Conservation (phyloP, 2,329 filamentous ascomycete species). For the Periglandula ipomoeae region DNA sequence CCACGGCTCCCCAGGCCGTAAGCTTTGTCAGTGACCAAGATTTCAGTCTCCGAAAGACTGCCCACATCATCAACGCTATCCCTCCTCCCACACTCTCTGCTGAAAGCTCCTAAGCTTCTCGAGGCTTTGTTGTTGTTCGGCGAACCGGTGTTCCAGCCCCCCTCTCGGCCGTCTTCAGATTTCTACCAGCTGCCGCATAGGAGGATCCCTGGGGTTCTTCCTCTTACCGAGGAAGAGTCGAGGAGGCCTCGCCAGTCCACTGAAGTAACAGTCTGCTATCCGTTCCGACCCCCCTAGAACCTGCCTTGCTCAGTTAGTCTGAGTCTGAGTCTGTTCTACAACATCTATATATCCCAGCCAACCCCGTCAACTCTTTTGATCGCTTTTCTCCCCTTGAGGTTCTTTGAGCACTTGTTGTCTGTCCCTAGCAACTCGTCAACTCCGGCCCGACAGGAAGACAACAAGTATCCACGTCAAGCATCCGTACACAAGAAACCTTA, state of each 20-base stretch:
- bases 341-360: constrained; percentile 2
- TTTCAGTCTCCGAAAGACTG: constrained; percentile 56
- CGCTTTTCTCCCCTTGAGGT: not conserved
- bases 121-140: constrained; percentile 43
- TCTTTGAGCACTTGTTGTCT: constrained; percentile 5
- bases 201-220: constrained; percentile 96
- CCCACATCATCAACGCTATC: constrained; percentile 58
- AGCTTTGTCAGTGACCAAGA: constrained; percentile 57
- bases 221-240: constrained; percentile 99
- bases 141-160: constrained; percentile 35
- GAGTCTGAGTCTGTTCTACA: constrained; percentile 3
- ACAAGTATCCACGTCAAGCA: not conserved
- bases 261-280: constrained; percentile 85
- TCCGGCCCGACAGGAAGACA: not conserved
- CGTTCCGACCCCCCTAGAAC: constrained; percentile 93
- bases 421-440: constrained; percentile 4
- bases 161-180: constrained; percentile 47
- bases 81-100: constrained; percentile 47
- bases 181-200: constrained; percentile 98
- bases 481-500: not conserved
- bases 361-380: not conserved
- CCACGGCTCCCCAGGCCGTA: constrained; percentile 56
- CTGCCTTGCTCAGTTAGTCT: constrained; percentile 18
- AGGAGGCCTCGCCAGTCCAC: constrained; percentile 92
- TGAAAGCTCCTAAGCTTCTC: constrained; percentile 38